Percentiles rank a stretch among this genome's conserved stretches.
These are phyloP conservation scores for Colletotrichum paranaense DNA, from an alignment of 2,329 filamentous ascomycete species.

Conservation along the genomic window DNA sequence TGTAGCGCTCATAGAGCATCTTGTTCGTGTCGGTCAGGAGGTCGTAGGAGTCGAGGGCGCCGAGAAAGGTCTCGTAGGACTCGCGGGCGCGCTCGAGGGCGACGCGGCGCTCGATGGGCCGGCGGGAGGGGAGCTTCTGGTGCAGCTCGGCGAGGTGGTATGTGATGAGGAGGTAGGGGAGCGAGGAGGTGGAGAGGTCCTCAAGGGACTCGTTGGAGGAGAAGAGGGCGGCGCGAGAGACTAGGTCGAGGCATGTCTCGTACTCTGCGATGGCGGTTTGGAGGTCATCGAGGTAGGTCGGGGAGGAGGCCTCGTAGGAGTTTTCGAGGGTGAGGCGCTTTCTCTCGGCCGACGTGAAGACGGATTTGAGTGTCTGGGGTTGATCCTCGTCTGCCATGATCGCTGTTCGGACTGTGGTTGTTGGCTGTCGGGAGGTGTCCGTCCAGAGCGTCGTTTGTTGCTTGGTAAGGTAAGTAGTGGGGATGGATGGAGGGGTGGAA, in stretches of 20 bases:
- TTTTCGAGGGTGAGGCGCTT: constrained; percentile 69
- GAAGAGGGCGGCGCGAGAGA: constrained; percentile 82
- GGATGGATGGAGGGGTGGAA: background rate
- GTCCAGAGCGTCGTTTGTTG: background rate
- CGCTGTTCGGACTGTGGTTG: background rate
- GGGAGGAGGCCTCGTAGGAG: constrained; percentile 71
- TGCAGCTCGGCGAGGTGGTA: constrained; percentile 84
- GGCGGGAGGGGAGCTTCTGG: constrained; percentile 70
- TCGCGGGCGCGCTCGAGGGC: constrained; percentile 73
- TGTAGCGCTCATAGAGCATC: constrained; percentile 78
- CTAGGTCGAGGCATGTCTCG: constrained; percentile 76
- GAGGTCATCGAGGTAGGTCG: constrained; percentile 74
- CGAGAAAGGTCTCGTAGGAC: constrained; percentile 83
- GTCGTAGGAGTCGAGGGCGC: constrained; percentile 81
- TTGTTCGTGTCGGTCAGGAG: constrained; percentile 74
- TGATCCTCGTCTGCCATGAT: constrained; percentile 52
- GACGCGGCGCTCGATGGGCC: constrained; percentile 67
- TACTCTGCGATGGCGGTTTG: constrained; percentile 76
- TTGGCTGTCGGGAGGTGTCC: background rate
- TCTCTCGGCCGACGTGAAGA: constrained; percentile 62
- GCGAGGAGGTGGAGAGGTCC: constrained; percentile 84
- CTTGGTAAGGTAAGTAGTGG: background rate
- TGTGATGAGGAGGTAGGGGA: constrained; percentile 86
- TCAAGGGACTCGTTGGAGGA: constrained; percentile 90
- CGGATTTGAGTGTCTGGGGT: constrained; percentile 60